Base-by-base conservation (phyloP, 257 asterid genomes). In the Solanum stenotomum region DNA sequence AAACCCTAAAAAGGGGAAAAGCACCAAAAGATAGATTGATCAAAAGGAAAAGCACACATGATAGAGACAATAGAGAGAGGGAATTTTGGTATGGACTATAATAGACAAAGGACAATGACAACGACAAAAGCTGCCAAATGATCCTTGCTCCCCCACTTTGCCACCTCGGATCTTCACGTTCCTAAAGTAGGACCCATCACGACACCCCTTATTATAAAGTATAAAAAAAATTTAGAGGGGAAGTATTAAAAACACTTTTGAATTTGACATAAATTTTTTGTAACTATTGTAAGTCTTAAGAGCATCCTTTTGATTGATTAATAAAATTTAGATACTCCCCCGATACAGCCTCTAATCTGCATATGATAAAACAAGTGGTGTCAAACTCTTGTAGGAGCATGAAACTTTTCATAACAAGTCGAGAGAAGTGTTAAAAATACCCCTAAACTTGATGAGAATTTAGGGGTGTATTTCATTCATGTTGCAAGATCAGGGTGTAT, bases 1-100 rank as follows among this genome's bases (percentile, higher is more conserved):
- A 90, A 93, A 89, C 92, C 95, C 86, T 83, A 15, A 87, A 93
- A 92, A 92, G 94, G 92, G 61, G 92, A 90, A 94, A 94, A 93
- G 95, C 94, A 94, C 95, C 87, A 91, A 94, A 93, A 92, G 96
- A 93, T 93, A 86, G 95, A 93, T 93, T 92, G 93, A 93, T 89
- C 92, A 85, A 94, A 94, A 93, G 94, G 97, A 90, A 52, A 93
- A 89, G 94, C 85, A 81, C 68, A 81, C 90, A 89, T 81, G 91
- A 34, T 77, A 59, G n/a, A 56, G 65, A 56, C 25, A 18, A 52
- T 16, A 52, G 63, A 18, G 59, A 65, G 72, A 65, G 35, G 70
- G 89, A 74, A 87, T 34, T 10, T 27, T 74, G 89, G 77, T 63
- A 85, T 85, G 56, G 6, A 42, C 44, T 76, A 29, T 31, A 90